Evolutionary conservation across 2,329 filamentous ascomycete species (phyloP).

Genomic region (Ophiostoma himal-ulmi): DNA sequence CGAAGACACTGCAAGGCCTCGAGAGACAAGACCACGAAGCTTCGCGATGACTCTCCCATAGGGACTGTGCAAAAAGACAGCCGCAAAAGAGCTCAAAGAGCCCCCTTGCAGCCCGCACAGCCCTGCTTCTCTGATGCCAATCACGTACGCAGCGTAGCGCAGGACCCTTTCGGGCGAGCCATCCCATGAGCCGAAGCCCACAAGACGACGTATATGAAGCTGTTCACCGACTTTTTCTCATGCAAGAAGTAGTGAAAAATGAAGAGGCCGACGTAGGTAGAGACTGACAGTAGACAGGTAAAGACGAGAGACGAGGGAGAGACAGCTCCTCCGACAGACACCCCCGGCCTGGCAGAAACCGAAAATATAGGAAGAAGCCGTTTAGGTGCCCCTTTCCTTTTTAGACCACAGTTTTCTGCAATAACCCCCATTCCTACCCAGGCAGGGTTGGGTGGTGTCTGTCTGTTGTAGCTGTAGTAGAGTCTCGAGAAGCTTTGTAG

Average conservation of each 20-base stretch:
- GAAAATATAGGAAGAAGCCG: slow-evolving; percentile 17
- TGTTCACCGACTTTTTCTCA: slow-evolving; percentile 30
- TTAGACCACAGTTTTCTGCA: slow-evolving; percentile 18
- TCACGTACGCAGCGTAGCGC: slow-evolving; percentile 27
- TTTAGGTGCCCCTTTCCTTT: slow-evolving; percentile 21
- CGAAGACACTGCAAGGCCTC: background rate
- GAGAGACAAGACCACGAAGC: slow-evolving; percentile 25
- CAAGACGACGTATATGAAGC: slow-evolving; percentile 25
- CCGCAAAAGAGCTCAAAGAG: background rate
- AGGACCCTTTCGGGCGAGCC: slow-evolving; percentile 28
- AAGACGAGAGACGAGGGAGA: background rate
- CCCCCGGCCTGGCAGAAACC: background rate
- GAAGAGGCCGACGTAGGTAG: background rate
- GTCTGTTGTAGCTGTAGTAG: background rate
- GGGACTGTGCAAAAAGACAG: slow-evolving; percentile 14
- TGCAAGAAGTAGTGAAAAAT: slow-evolving; percentile 23
- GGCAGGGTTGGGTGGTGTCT: slow-evolving; percentile 1
- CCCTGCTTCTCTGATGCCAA: slow-evolving; percentile 29
- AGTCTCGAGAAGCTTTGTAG: background rate
- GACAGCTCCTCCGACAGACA: background rate
- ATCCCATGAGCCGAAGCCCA: background rate
- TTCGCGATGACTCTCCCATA: slow-evolving; percentile 29
- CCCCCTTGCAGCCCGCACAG: background rate
- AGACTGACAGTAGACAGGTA: background rate
- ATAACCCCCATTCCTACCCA: slow-evolving; percentile 11